Evolutionary conservation across 1,139 yeast genomes (phyloP), one percentile per base, ranked within the genome.

Genomic region (Kluyveromyces marxianus): DNA sequence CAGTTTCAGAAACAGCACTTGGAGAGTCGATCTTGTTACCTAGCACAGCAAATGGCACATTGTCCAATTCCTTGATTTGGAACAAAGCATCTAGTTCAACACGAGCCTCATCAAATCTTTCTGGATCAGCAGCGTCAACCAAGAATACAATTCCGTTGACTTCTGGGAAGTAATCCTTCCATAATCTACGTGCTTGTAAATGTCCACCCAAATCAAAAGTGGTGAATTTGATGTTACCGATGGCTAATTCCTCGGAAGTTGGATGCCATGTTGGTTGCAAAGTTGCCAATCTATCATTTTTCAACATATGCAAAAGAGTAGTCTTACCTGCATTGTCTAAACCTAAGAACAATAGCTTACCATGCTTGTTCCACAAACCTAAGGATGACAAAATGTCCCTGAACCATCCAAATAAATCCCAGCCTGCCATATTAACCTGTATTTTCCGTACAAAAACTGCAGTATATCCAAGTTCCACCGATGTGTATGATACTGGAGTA

Each of bases 121-220:
- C 96, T 41, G 95, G 83, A 65, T 92, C 98, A 50, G 97, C 97
- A 48, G 96, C 95, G 66, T 92, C 99, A 37, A 92, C 97, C 52
- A 94, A 76, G 69, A 87, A 94, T 29, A 92, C 97, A 59, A 92
- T 92, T 45, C 97, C 98, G 68, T 89, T 86, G 47, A 92, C 98
- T 70, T 92, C 98, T 47, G 98, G 99, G 82, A 94, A 92, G 69
- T 92, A 92, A 68, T 92, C 97, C 68, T 89, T 90, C 99, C 99
- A 92, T 65, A 92, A 81, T 71, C 98, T 88, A 73, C 99, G 90
- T 42, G 98, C 98, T 71, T 90, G 97, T 67, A 79, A 83, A 74
- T 92, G 98, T 38, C 99, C 99, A 68, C 99, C 99, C 61, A 92
- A 77, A 69, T 92, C 99, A 60, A 92, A 92, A 37, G 98, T 94